Base-by-base conservation (phyloP, 2,329 filamentous ascomycete species). In the Gremmenia infestans region DNA sequence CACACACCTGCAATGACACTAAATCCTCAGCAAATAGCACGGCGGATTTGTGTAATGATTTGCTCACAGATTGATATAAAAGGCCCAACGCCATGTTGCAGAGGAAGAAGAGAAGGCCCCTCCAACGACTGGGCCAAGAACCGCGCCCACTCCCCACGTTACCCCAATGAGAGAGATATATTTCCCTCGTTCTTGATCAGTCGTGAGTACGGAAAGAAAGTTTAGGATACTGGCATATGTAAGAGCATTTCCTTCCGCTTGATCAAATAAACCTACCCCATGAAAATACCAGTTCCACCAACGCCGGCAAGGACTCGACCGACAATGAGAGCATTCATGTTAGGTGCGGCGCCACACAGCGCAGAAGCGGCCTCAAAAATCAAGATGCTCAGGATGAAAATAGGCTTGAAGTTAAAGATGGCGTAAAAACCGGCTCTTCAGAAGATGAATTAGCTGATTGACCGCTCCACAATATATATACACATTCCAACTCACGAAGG, bases 261-360 rank as follows among this genome's bases (percentile, higher is more conserved):
- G 42, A n/a, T 0, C 45, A n/a, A 9, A 35, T 37, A 43, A 36
- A 23, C 43, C 35, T 17, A 61, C 54, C 76, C 75, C 5, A 68
- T 70, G 49, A 75, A 76, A 59, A 76, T 71, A 4, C 74, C 76
- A 9, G 66, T 62, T 0, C 73, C 75, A 1, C 76, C 74, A 5
- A 71, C 60, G 19, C 76, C 76, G 35, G 70, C 69, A 46, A 76
- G 66, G 15, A 70, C 73, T 12, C 76, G 67, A 1, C 76, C 76
- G n/a, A 75, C 63, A 56, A 81, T 79, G 11, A 81, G 60, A 15
- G 73, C 73, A 52, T 72, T 64, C 69, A 67, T 67, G 17, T 46
- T 67, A 3, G 65, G 65, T 12, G 68, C 66, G 5, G 63, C 56
- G 9, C 64, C 68, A 52, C 68, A 70, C 23, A 70, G 46, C 3